Percentiles rank a stretch among this genome's conserved stretches.
Conservation (phyloP, 2,329 filamentous ascomycete genomes). For the Talaromyces islandicus region DNA sequence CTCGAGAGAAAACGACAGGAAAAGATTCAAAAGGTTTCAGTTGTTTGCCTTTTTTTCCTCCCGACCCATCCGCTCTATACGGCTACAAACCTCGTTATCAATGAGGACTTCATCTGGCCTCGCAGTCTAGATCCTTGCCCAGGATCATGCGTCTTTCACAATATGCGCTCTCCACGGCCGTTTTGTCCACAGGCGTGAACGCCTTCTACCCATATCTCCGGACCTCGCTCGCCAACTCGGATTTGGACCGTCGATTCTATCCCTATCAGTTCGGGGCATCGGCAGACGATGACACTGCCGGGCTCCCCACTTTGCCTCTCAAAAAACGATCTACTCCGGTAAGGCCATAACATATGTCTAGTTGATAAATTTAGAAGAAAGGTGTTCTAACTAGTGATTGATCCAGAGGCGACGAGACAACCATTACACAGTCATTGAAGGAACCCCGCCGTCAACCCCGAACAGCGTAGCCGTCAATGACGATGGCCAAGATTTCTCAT, state of each 20-base stretch:
- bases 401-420: constrained; percentile 40
- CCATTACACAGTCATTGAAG: constrained; percentile 39
- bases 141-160: constrained; percentile 32
- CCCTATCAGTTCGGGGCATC: constrained; percentile 22
- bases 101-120: constrained; percentile 20
- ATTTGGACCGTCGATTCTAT: constrained; percentile 26
- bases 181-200: constrained; percentile 27
- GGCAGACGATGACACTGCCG: constrained; percentile 10
- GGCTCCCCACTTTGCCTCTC: constrained; percentile 27
- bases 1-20: neutral
- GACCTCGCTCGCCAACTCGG: constrained; percentile 11
- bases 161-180: constrained; percentile 27
- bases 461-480: constrained; percentile 48
- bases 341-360: neutral
- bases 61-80: neutral
- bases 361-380: neutral
- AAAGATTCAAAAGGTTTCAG: neutral
- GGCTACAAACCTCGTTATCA: constrained; percentile 13
- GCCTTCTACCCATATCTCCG: constrained; percentile 40
- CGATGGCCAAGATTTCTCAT: constrained; percentile 50
- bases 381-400: neutral
- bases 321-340: constrained; percentile 26
- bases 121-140: constrained; percentile 8
- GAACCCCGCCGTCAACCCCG: constrained; percentile 32
- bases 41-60: neutral